Conservation (phyloP, 73 alveolate species). For the Tetrahymena borealis region DNA sequence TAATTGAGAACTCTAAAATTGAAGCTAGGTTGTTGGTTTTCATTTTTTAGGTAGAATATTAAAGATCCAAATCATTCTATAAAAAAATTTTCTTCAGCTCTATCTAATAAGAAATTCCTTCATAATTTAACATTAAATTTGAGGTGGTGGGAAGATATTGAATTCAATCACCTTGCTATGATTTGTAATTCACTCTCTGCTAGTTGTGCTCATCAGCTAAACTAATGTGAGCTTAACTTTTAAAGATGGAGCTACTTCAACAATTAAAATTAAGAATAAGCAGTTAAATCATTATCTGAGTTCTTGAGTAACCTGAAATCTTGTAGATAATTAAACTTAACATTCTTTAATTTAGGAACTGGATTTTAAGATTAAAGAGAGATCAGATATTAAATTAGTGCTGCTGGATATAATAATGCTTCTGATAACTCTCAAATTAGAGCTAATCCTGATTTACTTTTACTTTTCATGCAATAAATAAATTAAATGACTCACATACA, state of each 20-base stretch:
- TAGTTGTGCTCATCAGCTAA: neutral
- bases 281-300: neutral
- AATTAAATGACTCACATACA: neutral
- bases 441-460: neutral
- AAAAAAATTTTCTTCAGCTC: neutral
- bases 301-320: neutral
- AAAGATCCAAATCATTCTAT: neutral
- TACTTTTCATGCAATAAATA: neutral
- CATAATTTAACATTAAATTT: neutral
- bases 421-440: neutral
- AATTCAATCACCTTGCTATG: neutral
- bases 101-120: neutral
- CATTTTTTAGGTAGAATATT: neutral
- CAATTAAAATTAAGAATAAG: neutral
- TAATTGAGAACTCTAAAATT: neutral
- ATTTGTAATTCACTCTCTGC: neutral
- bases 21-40: neutral
- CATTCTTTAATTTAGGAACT: neutral
- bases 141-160: neutral
- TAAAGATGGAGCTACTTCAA: neutral
- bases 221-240: neutral
- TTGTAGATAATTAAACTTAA: neutral
- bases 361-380: neutral
- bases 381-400: neutral
- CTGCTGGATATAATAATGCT: neutral